Evolutionary conservation across 169 alveolate species (phyloP).

Genomic region (Neospora caninum): DNA sequence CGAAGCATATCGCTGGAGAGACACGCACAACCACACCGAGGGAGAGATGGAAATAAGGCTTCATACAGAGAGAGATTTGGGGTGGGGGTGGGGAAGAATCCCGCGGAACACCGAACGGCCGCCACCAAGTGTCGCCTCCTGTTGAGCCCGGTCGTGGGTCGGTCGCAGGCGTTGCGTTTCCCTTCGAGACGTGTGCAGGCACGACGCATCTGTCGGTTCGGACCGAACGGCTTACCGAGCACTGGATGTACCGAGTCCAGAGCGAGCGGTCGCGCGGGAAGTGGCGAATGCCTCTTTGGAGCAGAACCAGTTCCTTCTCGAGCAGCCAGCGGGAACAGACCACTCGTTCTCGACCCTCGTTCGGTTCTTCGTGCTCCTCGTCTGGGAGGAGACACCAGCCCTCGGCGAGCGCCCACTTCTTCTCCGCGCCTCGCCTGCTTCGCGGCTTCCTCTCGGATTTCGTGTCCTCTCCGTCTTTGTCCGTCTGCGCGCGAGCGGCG

Average conservation of each 20-base stretch:
- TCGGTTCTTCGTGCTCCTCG: background rate
- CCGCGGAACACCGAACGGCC: too few species aligned
- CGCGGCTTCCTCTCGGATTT: background rate
- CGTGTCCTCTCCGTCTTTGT: background rate
- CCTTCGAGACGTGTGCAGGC: too few species aligned
- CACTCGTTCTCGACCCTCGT: background rate
- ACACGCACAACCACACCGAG: too few species aligned
- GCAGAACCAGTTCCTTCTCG: constrained; percentile 2
- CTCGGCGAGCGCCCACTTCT: constrained; percentile 23
- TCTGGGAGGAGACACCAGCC: background rate
- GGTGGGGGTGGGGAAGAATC: too few species aligned
- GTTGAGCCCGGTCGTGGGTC: too few species aligned
- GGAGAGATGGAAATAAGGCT: too few species aligned
- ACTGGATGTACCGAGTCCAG: constrained; percentile 22
- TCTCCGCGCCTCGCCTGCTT: background rate
- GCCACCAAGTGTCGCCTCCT: too few species aligned
- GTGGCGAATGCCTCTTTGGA: constrained; percentile 51
- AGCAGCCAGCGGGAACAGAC: constrained; percentile 4
- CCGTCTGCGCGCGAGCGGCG: background rate
- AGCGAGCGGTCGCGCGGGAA: constrained; percentile 43
- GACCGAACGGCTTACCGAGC: constrained; percentile 16
- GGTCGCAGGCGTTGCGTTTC: too few species aligned
- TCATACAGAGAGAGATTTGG: too few species aligned
- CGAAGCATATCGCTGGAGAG: too few species aligned
- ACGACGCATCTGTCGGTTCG: too few species aligned